phyloP scores from a whole-genome alignment of 2,329 filamentous ascomycete species.

The Ophiostoma novo-ulmi region DNA sequence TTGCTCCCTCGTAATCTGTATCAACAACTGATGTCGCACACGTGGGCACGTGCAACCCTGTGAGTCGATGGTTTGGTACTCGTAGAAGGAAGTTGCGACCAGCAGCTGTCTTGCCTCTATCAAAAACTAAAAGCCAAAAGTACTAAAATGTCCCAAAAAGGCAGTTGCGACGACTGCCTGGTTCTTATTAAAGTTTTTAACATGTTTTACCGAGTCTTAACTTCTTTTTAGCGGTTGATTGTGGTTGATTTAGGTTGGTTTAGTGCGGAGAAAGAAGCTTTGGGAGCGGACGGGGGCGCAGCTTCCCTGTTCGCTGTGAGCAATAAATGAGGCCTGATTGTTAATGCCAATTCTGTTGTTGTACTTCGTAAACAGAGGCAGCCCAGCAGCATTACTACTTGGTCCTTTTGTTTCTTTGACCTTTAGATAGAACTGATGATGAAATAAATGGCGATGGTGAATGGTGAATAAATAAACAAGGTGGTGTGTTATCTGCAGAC shows the following conservation, averaged over 20 bases:
- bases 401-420: neutral
- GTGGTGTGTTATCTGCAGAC: too few species aligned
- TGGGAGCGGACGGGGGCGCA: neutral
- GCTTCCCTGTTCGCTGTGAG: neutral
- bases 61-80: constrained; percentile 8
- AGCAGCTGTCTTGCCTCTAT: neutral
- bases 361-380: neutral
- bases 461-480: too few species aligned
- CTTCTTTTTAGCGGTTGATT: neutral
- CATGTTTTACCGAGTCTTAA: neutral
- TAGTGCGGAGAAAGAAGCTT: constrained; percentile 17
- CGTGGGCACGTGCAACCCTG: constrained; percentile 16
- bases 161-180: neutral
- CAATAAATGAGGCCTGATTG: neutral
- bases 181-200: too few species aligned
- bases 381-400: neutral
- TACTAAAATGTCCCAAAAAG: neutral
- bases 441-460: neutral
- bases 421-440: neutral
- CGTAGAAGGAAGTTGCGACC: neutral
- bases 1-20: too few species aligned
- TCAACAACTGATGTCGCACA: constrained; percentile 1
- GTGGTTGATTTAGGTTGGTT: neutral
- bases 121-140: neutral
- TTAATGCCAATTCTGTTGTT: neutral